Conservation (phyloP, 345 rosid species). For the Rhizophora apiculata region DNA sequence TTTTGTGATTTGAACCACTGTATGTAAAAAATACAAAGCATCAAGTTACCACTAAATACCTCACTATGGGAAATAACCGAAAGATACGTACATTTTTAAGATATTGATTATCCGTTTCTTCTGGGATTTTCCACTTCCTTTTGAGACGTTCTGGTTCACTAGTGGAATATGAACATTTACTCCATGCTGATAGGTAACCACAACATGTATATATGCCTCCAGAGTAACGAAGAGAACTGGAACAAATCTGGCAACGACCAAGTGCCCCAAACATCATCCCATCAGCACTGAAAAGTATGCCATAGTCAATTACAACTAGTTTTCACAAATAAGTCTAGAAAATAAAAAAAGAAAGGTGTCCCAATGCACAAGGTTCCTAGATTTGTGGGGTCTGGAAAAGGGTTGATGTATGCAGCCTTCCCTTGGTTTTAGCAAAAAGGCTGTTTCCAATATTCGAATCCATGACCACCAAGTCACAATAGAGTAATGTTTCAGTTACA, state of each 20-base stretch:
- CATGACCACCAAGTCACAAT: too few species aligned
- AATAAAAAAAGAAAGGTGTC: background rate
- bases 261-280: conserved; percentile 97
- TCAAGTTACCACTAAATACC: conserved; percentile 15
- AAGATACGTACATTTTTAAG: conserved; percentile 30
- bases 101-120: conserved; percentile 57
- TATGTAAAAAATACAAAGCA: conserved; percentile 21
- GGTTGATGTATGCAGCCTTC: too few species aligned
- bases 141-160: conserved; percentile 62
- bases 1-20: conserved; percentile 94
- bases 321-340: background rate
- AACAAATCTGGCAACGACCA: conserved; percentile 63
- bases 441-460: too few species aligned
- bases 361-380: too few species aligned
- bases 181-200: conserved; percentile 84
- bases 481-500: too few species aligned
- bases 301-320: background rate
- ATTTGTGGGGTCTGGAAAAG: too few species aligned
- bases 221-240: conserved; percentile 63
- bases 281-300: conserved; percentile 53
- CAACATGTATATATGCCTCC: conserved; percentile 75
- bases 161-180: conserved; percentile 80
- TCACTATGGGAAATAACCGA: conserved; percentile 6
- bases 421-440: too few species aligned
- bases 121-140: conserved; percentile 87